Evolutionary conservation across 192 early-diverging fungal genomes (phyloP).

Genomic region (Podila verticillata): DNA sequence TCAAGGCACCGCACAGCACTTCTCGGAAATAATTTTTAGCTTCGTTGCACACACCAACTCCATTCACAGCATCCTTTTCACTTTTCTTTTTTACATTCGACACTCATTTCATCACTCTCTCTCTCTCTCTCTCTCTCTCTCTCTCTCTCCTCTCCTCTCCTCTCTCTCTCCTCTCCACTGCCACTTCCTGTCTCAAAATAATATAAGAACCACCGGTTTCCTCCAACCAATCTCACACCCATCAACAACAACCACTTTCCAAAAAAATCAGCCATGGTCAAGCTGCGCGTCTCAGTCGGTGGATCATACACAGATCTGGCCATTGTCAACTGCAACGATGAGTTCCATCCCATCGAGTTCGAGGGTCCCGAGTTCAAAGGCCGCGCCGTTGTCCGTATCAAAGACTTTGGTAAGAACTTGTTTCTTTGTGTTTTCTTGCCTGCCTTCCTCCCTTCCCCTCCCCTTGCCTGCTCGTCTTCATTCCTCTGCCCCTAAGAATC

Average conservation of each 20-base stretch:
- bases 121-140: too few species aligned
- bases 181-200: neutral
- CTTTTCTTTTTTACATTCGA: neutral
- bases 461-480: neutral
- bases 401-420: constrained; percentile 45
- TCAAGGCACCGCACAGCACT: neutral
- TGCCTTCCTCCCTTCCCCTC: too few species aligned
- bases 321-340: constrained; percentile 53
- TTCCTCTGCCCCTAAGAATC: neutral
- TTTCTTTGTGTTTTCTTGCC: neutral
- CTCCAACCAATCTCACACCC: neutral
- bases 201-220: neutral
- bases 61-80: neutral
- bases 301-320: constrained; percentile 49
- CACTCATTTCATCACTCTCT: neutral
- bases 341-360: constrained; percentile 53
- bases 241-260: neutral
- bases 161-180: too few species aligned
- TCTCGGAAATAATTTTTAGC: neutral
- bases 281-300: constrained; percentile 45
- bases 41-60: neutral
- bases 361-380: constrained; percentile 51
- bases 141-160: too few species aligned
- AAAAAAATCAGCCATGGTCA: constrained; percentile 29
- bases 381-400: constrained; percentile 48